Evolutionary conservation across 139 green algal genomes (phyloP), one percentile per base, ranked within the genome.

Genomic region (Prasinococcaceae sp.): DNA sequence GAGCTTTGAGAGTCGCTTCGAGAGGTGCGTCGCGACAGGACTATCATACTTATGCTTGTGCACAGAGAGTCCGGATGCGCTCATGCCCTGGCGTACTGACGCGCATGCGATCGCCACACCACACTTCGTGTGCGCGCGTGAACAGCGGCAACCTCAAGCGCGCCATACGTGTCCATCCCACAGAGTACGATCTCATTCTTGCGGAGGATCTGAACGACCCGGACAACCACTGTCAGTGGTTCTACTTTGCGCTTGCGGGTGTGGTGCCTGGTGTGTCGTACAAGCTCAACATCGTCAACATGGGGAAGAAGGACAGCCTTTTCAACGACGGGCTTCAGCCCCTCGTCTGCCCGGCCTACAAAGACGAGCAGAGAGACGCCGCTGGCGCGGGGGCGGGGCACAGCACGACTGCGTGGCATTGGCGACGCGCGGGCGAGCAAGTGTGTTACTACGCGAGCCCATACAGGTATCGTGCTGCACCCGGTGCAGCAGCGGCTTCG

Each of bases 281-380:
- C 65, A 75, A 73, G 19, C 8, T 85, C 61, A 85, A 85, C 61
- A 64, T 85, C 42, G 75, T 85, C 47, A 83, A 85, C 56, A 42
- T 85, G 37, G 47, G 60, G 22, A 85, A 85, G 65, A 54, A 69
- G 6, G 72, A 79, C 43, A 71, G 49, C 25, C 55, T 85, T 42
- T 85, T 81, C 67, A 64, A 74, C 41, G 45, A 63, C 17, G 78
- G 78, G 6, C 73, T 85, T 69, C 69, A 66, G 52, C 66, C 70
- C 8, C 60, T 75, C 43, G 24, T 75, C 5, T 64, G 65, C 66
- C 54, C 37, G 45, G 60, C 45, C 43, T 45, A 66, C 23, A 14
- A 38, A 12, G 16, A 17, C 23, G 19, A 4, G 3, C 19, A 16
- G 8, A n/a, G n/a, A n/a, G n/a, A n/a, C n/a, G n/a, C 32, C 19